Evolutionary conservation across 1,139 yeast genomes (phyloP).

Genomic region (Candida tetrigidarum): DNA sequence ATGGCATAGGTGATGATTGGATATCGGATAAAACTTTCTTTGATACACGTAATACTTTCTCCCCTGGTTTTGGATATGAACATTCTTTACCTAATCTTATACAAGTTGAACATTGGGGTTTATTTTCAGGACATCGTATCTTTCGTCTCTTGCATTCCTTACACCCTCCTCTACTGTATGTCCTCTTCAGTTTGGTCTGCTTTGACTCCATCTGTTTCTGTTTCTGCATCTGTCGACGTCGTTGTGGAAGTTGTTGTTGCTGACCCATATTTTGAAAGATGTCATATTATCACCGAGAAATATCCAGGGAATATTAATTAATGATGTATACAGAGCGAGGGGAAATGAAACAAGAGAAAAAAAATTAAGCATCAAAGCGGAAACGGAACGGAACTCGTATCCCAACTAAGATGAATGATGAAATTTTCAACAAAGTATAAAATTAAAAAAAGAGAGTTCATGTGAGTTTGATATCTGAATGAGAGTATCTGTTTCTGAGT

Average conservation of each 20-base stretch:
- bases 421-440: too few relatives aligned
- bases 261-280: neutral
- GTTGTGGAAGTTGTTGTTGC: neutral
- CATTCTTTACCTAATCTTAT: conserved; percentile 27
- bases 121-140: conserved; percentile 53
- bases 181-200: conserved; percentile 14
- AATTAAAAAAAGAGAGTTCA: too few relatives aligned
- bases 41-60: conserved; percentile 23
- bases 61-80: conserved; percentile 28
- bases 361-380: too few relatives aligned
- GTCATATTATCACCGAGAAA: too few relatives aligned
- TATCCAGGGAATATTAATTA: neutral
- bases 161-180: conserved; percentile 33
- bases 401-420: too few relatives aligned
- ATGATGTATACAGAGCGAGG: neutral
- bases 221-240: neutral
- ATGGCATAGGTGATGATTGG: neutral
- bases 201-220: neutral
- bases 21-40: conserved; percentile 11
- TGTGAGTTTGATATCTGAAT: too few relatives aligned
- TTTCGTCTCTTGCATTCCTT: conserved; percentile 35
- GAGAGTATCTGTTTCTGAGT: too few relatives aligned
- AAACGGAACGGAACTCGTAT: too few relatives aligned
- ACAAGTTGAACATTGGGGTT: conserved; percentile 51
- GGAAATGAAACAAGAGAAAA: neutral